A percentile compares a stretch with the other conserved stretches of the same genome.
Conservation (phyloP, 768 basidiomycete genomes). For the Termitomyces titanicus region DNA sequence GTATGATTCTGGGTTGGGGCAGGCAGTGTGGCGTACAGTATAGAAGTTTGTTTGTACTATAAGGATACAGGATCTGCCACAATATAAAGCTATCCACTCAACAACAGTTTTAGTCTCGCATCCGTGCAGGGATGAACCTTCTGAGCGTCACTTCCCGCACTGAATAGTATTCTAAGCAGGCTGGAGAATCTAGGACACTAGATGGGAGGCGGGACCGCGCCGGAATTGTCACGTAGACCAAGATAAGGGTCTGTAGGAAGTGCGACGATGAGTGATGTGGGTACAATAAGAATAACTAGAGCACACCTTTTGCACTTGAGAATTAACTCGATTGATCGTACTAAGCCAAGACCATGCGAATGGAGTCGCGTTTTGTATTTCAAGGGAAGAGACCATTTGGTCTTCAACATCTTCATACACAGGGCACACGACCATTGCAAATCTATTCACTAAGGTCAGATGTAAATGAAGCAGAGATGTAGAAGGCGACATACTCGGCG, state of each 20-base stretch:
- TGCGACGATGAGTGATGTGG: not conserved
- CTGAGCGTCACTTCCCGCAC: conserved; percentile 82
- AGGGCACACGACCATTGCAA: conserved; percentile 87
- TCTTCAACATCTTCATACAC: conserved; percentile 85
- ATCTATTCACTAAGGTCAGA: conserved; percentile 43
- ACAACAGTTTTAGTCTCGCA: conserved; percentile 64
- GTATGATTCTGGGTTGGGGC: not conserved
- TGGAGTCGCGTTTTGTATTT: conserved; percentile 62
- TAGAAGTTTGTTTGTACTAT: conserved; percentile 8
- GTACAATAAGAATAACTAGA: not conserved
- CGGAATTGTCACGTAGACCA: conserved; percentile 93
- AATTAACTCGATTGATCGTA: conserved; percentile 94
- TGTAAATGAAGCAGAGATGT: not conserved
- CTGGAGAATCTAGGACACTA: conserved; percentile 61
- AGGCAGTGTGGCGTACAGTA: not conserved
- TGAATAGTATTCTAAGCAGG: conserved; percentile 71
- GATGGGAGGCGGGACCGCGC: conserved; percentile 53
- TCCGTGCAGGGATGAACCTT: conserved; percentile 86
- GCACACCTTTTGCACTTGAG: conserved; percentile 91
- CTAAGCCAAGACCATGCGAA: conserved; percentile 96
- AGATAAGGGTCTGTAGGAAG: conserved; percentile 69
- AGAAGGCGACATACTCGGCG: conserved; percentile 69
- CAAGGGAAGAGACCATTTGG: conserved; percentile 56
- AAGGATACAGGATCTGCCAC: conserved; percentile 1
- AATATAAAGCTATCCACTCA: conserved; percentile 3